phyloP scores from a whole-genome alignment of 768 basidiomycete species.

The Suillus sp. region DNA sequence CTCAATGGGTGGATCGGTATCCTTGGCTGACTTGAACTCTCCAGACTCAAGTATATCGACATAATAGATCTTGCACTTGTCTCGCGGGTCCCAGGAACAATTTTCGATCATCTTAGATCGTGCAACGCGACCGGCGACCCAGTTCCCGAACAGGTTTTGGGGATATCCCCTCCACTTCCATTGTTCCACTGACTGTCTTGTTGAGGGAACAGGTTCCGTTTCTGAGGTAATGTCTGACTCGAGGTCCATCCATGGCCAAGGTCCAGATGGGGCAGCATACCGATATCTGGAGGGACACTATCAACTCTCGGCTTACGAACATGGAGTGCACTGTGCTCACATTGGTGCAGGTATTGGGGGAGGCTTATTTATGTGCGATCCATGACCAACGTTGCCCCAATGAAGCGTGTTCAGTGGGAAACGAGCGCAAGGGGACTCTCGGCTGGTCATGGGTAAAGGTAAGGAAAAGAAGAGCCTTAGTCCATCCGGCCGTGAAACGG shows the following conservation, averaged over 20 bases:
- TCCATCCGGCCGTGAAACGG: too few species aligned
- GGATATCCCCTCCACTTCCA: conserved; percentile 40
- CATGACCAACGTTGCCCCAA: background rate
- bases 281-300: conserved; percentile 22
- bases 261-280: conserved; percentile 46
- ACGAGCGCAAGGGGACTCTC: background rate
- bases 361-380: conserved; percentile 7
- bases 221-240: background rate
- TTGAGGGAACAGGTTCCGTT: conserved; percentile 16
- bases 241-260: conserved; percentile 30
- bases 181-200: background rate
- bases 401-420: background rate
- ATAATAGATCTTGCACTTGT: conserved; percentile 25
- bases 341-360: conserved; percentile 28
- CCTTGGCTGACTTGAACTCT: conserved; percentile 25
- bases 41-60: conserved; percentile 45
- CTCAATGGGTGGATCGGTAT: conserved; percentile 6
- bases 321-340: conserved; percentile 14
- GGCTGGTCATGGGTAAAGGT: background rate
- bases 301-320: background rate
- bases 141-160: conserved; percentile 49
- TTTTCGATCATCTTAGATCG: conserved; percentile 26
- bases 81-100: background rate
- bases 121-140: conserved; percentile 42
- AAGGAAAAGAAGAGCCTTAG: background rate